Base-by-base conservation (phyloP, 805 yeast genomes). In the Nakazawaea wickerhamii region DNA sequence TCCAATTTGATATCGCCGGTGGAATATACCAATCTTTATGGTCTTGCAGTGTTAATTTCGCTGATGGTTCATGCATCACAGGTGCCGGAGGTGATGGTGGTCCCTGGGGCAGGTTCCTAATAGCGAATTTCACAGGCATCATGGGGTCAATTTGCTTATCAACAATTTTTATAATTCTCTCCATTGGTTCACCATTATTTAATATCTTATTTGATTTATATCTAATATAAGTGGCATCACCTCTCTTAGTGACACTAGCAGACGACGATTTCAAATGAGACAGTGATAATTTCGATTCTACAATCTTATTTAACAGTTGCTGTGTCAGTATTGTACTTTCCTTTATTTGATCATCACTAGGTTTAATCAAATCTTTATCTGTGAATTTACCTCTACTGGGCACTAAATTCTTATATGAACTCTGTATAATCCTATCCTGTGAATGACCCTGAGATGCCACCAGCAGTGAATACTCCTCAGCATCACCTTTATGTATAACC, bases 1-100 rank as follows among this genome's bases (percentile, higher is more conserved):
- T 90, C 97, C 98, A 93, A 59, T 87, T 88, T 1, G 98, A 91
- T 0, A 91, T 76, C 1, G 95, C 87, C 0, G 95, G 81, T 0
- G 98, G 98, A 23, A 93, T 88, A 37, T 73, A 71, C 96, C 97
- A 91, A 47, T 76, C 72, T 21, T 75, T 77, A 49, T 79, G 84
- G 41, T 89, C 95, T 50, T 82, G 86, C 21, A 77, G 75, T 0
- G 89, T 75, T 15, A 83, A 58, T 53, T 71, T 65, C n/a, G 73
- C 67, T 21, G 67, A 61, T 23, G 71, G 60, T 23, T 77, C 67
- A n/a, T 85, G 79, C 34, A 88, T 70, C 0, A 87, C 76, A 0
- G 95, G 95, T 36, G 43, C 36, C n/a, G 58, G 58, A 3, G 75
- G 70, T 1, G 87, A 77, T 0, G 83, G 73, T 0, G 85, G 81